These are phyloP conservation scores for Schizosaccharomyces versatilis DNA, from an alignment of 1,139 yeast genomes.

Conservation along the genomic window DNA sequence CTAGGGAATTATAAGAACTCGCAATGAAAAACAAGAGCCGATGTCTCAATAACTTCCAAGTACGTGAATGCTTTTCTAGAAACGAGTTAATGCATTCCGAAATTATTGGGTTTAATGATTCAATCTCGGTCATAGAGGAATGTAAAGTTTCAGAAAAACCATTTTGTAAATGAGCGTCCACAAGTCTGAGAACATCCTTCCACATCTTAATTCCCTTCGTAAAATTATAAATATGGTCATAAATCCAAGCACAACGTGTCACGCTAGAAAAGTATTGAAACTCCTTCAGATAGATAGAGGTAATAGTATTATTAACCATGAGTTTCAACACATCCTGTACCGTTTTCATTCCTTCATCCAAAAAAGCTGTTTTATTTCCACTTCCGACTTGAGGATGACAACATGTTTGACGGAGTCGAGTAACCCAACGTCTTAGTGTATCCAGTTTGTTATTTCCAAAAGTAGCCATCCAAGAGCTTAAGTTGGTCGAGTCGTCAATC, in stretches of 20 bases:
- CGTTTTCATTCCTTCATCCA: conserved; percentile 23
- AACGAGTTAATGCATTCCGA: too few relatives aligned
- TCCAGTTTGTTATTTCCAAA: conserved; percentile 19
- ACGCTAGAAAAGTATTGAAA: conserved; percentile 25
- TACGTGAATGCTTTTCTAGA: conserved; percentile 12
- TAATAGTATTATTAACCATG: conserved; percentile 35
- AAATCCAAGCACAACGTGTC: conserved; percentile 16
- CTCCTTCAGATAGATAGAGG: conserved; percentile 29
- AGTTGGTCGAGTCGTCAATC: conserved; percentile 22
- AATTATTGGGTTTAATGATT: conserved; percentile 12
- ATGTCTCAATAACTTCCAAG: conserved; percentile 45
- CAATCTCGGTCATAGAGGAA: background rate
- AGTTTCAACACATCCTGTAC: conserved; percentile 43
- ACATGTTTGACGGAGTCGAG: conserved; percentile 51
- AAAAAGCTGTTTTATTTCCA: conserved; percentile 19
- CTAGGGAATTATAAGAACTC: conserved; percentile 48
- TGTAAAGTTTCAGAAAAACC: conserved; percentile 3
- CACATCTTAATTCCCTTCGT: conserved; percentile 28
- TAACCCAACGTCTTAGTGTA: conserved; percentile 31
- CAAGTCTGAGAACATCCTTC: conserved; percentile 15
- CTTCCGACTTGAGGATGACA: conserved; percentile 58
- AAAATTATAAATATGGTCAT: conserved; percentile 34
- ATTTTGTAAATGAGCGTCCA: conserved; percentile 14
- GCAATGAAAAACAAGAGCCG: conserved; percentile 60
- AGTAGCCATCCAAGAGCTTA: conserved; percentile 23